Conservation (phyloP, 768 basidiomycete genomes). For the Boletellus emodensis region DNA sequence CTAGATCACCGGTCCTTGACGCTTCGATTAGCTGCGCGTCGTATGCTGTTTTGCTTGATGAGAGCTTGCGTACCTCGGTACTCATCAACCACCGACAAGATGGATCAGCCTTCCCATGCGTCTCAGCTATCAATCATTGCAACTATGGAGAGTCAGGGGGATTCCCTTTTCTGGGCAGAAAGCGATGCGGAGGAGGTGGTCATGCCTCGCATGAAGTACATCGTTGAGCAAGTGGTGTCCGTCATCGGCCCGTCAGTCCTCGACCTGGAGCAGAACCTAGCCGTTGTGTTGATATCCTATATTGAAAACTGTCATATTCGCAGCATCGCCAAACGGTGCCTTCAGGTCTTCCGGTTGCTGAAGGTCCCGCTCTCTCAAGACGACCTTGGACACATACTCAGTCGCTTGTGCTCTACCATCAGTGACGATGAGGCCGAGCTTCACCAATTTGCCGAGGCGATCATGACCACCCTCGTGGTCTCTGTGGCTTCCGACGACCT, state of each 20-base stretch:
- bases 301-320: conserved; percentile 85
- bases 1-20: conserved; percentile 72
- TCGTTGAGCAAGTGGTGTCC: conserved; percentile 63
- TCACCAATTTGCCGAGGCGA: conserved; percentile 79
- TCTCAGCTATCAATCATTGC: conserved; percentile 49
- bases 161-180: conserved; percentile 65
- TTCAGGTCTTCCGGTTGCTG: conserved; percentile 85
- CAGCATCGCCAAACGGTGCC: conserved; percentile 78
- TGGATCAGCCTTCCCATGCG: conserved; percentile 42
- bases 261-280: conserved; percentile 71
- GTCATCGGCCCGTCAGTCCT: conserved; percentile 69
- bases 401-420: conserved; percentile 79
- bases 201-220: conserved; percentile 61
- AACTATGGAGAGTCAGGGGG: conserved; percentile 56
- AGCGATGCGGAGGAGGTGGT: conserved; percentile 54
- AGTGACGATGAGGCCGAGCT: conserved; percentile 73
- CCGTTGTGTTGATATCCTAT: conserved; percentile 76
- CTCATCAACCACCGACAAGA: conserved; percentile 63
- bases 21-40: conserved; percentile 65
- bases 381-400: conserved; percentile 75
- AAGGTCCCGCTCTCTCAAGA: conserved; percentile 65
- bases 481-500: conserved; percentile 55
- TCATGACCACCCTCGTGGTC: conserved; percentile 69
- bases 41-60: conserved; percentile 81
- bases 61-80: conserved; percentile 80